Evolutionary conservation across 2,329 filamentous ascomycete species (phyloP), one percentile per base, ranked within the genome.

Genomic region (Didymella pomorum): DNA sequence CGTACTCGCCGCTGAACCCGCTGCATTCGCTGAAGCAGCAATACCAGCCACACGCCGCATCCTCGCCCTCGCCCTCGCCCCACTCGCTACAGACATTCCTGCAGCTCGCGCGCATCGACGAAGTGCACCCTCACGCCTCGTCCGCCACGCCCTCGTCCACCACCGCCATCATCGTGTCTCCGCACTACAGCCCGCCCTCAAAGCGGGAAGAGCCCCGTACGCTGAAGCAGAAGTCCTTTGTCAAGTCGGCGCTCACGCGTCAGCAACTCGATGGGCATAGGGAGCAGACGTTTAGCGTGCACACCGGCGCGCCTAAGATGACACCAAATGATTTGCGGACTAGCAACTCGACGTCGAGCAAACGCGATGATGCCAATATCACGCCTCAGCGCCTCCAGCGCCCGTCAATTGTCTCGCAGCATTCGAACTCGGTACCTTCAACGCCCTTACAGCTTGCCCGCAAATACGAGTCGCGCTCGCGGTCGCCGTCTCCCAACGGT

Each of bases 401-500:
- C 65, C 79, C 82, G 58, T 79, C 83, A 62, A 78, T 86, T 64
- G 79, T 79, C 58, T 84, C 82, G 45, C 87, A 87, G 51, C 86
- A 96, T 73, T 96, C 94, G 23, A 96, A 85, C 74, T 98, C 94
- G 9, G 91, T 97, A 47, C 94, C 94, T 1, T 96, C 94, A 1
- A 98, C 94, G 3, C 95, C 94, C 9, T 91, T 94, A 72, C 93
- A 97, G 76, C 90, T 91, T 78, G 87, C 93, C 65, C 88, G 92
- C 58, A 89, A 93, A 70, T 90, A 95, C 71, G 90, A 90, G 73
- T 95, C 93, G 46, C 86, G 85, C 71, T 88, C 88, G 37, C 86
- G 86, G 71, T 88, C 88, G 29, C 93, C 92, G 10, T 97, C 93
- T 16, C 93, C 94, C 35, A 90, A 86, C 67, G 87, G 82, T 53